These are phyloP conservation scores for Detonula confervacea DNA, from an alignment of 352 stramenopile species.

Conservation along the genomic window DNA sequence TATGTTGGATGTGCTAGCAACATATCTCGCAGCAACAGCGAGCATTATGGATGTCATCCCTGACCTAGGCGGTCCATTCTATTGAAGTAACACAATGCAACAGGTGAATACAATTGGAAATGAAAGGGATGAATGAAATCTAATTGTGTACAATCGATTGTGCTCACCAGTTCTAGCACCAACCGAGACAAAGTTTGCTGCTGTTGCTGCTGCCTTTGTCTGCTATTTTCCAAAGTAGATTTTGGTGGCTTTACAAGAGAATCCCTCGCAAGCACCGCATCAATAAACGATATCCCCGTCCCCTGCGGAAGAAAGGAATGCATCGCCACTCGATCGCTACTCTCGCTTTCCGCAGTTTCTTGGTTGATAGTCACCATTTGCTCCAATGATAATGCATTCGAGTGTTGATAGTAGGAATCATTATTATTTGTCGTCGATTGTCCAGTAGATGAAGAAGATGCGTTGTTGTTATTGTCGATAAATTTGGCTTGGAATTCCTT, in stretches of 20 bases:
- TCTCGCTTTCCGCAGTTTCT: not conserved
- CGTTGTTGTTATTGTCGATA: not conserved
- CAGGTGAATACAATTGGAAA: not conserved
- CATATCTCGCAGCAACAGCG: constrained; percentile 50
- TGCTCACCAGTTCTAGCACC: constrained; percentile 52
- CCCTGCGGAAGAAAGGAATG: constrained; percentile 47
- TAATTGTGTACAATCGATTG: no score
- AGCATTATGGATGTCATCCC: constrained; percentile 51
- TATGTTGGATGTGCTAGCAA: constrained; percentile 35
- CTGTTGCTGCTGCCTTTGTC: constrained; percentile 22
- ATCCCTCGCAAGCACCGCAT: constrained; percentile 31
- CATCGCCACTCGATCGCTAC: constrained; percentile 26
- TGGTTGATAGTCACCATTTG: constrained; percentile 16
- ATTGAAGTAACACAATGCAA: not conserved
- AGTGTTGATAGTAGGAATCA: not conserved
- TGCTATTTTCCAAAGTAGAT: not conserved
- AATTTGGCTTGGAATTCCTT: constrained; percentile 12
- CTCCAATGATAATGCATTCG: constrained; percentile 7
- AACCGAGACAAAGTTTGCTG: constrained; percentile 17
- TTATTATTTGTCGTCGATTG: not conserved
- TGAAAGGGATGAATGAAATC: no score
- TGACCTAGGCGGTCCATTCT: constrained; percentile 45
- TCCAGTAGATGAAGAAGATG: not conserved
- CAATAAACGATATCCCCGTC: constrained; percentile 47
- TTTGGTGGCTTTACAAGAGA: constrained; percentile 19